Percentiles rank a stretch among this genome's conserved stretches.
These are phyloP conservation scores for Chrysoporthe austroafricana DNA, from an alignment of 2,329 filamentous ascomycete genomes.

Conservation along the genomic window DNA sequence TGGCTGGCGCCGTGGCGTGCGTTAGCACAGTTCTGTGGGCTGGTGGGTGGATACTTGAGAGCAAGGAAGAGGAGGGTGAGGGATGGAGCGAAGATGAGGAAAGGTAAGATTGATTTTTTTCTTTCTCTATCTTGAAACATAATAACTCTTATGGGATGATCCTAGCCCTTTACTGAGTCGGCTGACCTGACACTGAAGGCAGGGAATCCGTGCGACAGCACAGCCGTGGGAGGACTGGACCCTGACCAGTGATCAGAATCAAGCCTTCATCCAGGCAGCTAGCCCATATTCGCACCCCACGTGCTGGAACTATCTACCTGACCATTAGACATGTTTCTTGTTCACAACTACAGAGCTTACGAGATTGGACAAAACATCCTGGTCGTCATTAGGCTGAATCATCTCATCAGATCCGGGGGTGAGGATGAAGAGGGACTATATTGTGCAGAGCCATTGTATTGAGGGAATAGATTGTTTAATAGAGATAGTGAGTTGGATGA, in stretches of 20 bases:
- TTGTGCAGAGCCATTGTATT: too few species aligned
- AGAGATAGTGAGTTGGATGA: too few species aligned
- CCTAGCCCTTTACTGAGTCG: background rate
- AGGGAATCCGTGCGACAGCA: background rate
- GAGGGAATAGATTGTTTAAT: too few species aligned
- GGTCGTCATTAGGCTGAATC: too few species aligned
- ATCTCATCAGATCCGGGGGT: too few species aligned
- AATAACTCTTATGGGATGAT: background rate
- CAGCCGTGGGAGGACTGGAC: constrained; percentile 5
- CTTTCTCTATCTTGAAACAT: background rate
- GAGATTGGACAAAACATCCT: background rate
- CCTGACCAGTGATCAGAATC: constrained; percentile 3
- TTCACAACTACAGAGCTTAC: background rate
- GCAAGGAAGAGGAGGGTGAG: background rate
- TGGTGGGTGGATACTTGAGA: constrained; percentile 7
- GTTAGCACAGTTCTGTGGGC: constrained; percentile 4
- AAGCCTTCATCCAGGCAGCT: constrained; percentile 1
- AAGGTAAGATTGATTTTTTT: constrained; percentile 4
- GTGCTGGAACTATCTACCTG: background rate
- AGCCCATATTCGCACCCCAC: background rate
- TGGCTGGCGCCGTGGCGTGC: constrained; percentile 9
- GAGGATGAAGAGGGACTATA: too few species aligned
- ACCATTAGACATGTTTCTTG: background rate
- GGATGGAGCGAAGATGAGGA: background rate
- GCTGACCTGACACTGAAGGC: constrained; percentile 9